phyloP scores from a whole-genome alignment of 768 basidiomycete genomes.

The Collybiopsis luxurians region DNA sequence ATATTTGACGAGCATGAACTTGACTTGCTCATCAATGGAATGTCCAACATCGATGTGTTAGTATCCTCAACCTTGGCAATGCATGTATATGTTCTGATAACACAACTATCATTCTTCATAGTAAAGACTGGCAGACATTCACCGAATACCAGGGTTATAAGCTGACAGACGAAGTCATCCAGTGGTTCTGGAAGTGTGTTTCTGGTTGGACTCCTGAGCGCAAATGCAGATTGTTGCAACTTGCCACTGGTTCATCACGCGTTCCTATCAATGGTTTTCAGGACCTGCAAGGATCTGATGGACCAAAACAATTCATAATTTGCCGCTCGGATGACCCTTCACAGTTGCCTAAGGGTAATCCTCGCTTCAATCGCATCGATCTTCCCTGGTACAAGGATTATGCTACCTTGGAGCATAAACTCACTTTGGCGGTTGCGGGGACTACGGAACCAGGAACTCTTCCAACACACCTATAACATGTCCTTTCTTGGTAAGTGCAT shows the following conservation, averaged over 20 bases:
- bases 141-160: slow-evolving; percentile 98
- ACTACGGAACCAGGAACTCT: too few relatives aligned
- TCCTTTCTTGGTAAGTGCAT: too few relatives aligned
- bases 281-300: slow-evolving; percentile 96
- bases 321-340: slow-evolving; percentile 98
- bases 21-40: slow-evolving; percentile 95
- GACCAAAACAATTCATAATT: slow-evolving; percentile 95
- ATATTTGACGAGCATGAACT: slow-evolving; percentile 99
- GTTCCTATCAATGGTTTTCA: slow-evolving; percentile 99
- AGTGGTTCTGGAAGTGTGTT: slow-evolving; percentile 99
- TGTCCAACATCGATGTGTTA: slow-evolving; percentile 99
- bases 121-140: slow-evolving; percentile 98
- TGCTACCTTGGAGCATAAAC: slow-evolving; percentile 89
- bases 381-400: slow-evolving; percentile 96
- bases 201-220: slow-evolving; percentile 97
- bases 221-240: slow-evolving; percentile 94
- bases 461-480: too few relatives aligned
- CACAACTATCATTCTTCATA: slow-evolving; percentile 24
- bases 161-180: slow-evolving; percentile 92
- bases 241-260: slow-evolving; percentile 95
- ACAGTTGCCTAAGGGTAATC: slow-evolving; percentile 94
- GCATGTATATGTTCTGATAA: neutral
- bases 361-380: slow-evolving; percentile 96
- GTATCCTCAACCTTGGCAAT: slow-evolving; percentile 27
- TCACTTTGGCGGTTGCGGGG: slow-evolving; percentile 87